Evolutionary conservation across 352 stramenopile genomes (phyloP).

Genomic region (Phytopythium cucurbitacearum): DNA sequence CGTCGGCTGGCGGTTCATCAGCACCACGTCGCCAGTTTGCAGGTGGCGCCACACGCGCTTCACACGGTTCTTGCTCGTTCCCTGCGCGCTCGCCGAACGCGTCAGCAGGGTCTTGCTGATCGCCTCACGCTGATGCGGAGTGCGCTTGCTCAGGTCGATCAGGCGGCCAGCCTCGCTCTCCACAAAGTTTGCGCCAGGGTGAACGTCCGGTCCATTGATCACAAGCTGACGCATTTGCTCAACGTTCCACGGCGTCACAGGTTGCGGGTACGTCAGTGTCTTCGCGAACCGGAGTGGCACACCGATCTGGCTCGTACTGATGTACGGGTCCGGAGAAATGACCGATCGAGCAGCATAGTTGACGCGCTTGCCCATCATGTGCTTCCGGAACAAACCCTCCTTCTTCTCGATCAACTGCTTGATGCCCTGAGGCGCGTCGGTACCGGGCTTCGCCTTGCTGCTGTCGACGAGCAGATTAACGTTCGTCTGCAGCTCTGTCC

Average conservation of each 20-base stretch:
- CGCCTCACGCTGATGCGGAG: constrained; percentile 90
- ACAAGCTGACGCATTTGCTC: constrained; percentile 96
- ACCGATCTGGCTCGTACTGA: constrained; percentile 99
- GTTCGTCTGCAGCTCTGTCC: constrained; percentile 96
- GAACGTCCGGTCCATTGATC: constrained; percentile 93
- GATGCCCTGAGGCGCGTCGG: constrained; percentile 87
- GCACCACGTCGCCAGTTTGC: constrained; percentile 96
- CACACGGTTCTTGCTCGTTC: constrained; percentile 81
- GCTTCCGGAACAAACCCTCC: constrained; percentile 99
- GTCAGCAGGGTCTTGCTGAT: constrained; percentile 95
- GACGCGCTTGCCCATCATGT: constrained; percentile 98
- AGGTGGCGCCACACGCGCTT: constrained; percentile 98
- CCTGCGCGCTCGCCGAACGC: constrained; percentile 73
- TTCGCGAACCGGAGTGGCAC: constrained; percentile 98
- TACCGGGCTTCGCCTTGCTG: constrained; percentile 63
- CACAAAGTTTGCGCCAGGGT: constrained; percentile 98
- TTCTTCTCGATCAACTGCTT: constrained; percentile 99
- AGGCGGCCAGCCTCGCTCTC: constrained; percentile 93
- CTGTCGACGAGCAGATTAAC: constrained; percentile 85
- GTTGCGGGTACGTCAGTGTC: constrained; percentile 97
- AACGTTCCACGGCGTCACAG: constrained; percentile 98
- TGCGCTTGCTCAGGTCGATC: constrained; percentile 94
- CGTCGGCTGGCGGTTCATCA: constrained; percentile 99
- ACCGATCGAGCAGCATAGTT: constrained; percentile 99
- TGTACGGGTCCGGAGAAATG: constrained; percentile 99